phyloP scores from a whole-genome alignment of 257 asterid genomes.

The Solanum corneliomulleri region DNA sequence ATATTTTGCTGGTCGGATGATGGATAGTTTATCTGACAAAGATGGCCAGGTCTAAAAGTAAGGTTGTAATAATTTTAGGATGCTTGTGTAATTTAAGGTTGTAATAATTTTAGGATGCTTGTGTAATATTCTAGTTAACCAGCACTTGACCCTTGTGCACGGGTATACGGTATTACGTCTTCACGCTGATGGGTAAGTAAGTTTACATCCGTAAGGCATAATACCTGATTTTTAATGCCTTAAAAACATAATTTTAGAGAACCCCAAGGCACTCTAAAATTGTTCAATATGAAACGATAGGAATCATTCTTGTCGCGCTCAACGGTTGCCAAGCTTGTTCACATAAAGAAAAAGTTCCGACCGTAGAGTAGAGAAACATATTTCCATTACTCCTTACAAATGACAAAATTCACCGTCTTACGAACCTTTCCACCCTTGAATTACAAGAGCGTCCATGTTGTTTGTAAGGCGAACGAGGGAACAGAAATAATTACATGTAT shows the following conservation, averaged over 20 bases:
- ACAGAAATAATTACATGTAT: conserved; percentile 20
- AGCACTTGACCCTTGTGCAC: not conserved
- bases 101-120: not conserved
- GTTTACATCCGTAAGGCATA: not conserved
- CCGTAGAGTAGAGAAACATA: not conserved
- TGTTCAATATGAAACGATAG: too few species aligned
- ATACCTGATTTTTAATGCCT: not conserved
- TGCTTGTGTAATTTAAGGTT: not conserved
- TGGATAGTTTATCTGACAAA: not conserved
- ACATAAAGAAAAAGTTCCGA: not conserved
- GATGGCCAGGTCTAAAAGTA: not conserved
- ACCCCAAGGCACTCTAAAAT: not conserved
- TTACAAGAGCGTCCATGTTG: not conserved
- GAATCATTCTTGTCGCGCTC: not conserved
- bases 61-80: not conserved
- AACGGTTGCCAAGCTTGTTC: not conserved
- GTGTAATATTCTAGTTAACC: not conserved
- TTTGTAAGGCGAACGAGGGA: not conserved
- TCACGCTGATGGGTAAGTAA: not conserved
- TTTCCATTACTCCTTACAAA: not conserved
- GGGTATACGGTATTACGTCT: not conserved
- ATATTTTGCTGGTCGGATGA: not conserved
- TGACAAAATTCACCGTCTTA: not conserved
- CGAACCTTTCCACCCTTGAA: not conserved
- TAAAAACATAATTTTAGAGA: not conserved